These are phyloP conservation scores for Cercospora brassicicola DNA, from an alignment of 2,329 filamentous ascomycete genomes.

Conservation along the genomic window DNA sequence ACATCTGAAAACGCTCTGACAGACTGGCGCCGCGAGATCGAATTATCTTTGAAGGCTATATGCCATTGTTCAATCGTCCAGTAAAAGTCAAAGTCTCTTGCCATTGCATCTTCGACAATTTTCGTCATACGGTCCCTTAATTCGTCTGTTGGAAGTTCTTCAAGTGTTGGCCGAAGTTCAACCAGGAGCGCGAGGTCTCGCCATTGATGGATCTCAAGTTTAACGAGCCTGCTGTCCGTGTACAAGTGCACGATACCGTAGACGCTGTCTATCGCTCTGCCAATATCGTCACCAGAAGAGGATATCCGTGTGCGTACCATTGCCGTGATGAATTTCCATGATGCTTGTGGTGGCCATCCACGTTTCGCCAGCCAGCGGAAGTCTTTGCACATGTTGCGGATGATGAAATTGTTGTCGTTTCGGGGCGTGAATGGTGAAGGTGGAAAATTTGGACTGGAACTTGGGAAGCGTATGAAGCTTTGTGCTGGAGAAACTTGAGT, in stretches of 20 bases:
- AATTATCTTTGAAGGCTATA: neutral
- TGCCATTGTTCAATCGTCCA: neutral
- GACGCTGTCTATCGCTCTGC: neutral
- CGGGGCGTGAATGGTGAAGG: neutral
- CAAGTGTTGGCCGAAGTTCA: neutral
- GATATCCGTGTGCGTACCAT: neutral
- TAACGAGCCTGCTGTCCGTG: neutral
- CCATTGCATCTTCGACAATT: neutral
- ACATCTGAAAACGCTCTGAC: neutral
- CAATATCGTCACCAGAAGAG: neutral
- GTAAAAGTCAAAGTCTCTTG: neutral
- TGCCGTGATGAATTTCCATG: slow-evolving; percentile 1
- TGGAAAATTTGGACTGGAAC: neutral
- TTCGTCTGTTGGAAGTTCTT: neutral
- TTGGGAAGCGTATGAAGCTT: neutral
- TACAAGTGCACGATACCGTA: neutral
- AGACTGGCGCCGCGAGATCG: neutral
- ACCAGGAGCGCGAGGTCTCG: neutral
- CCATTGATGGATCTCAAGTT: neutral
- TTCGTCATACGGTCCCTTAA: neutral
- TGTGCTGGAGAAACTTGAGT: neutral
- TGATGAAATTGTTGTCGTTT: slow-evolving; percentile 2
- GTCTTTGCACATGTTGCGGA: neutral
- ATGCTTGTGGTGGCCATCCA: neutral
- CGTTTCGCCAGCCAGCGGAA: neutral